phyloP scores from a whole-genome alignment of 352 stramenopile genomes.

The Globisporangium nodosum region DNA sequence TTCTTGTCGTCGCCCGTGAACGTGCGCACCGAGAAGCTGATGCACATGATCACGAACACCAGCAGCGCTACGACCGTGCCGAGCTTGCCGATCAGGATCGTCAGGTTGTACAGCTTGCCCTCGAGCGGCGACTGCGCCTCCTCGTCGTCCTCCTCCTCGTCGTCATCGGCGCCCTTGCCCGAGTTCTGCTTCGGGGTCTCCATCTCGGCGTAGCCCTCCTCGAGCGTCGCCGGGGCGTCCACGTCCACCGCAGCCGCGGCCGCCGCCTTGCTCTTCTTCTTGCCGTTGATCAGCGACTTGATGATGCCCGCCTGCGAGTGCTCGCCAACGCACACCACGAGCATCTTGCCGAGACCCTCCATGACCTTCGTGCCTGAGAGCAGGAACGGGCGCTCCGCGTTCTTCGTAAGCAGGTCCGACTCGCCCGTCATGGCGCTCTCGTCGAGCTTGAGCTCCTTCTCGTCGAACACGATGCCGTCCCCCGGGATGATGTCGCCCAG shows the following conservation, averaged over 20 bases:
- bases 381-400: constrained; percentile 86
- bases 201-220: constrained; percentile 42
- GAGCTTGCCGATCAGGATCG: constrained; percentile 80
- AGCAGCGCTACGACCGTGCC: constrained; percentile 64
- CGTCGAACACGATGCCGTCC: constrained; percentile 86
- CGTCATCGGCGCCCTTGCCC: constrained; percentile 68
- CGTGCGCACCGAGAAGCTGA: constrained; percentile 59
- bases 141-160: constrained; percentile 50
- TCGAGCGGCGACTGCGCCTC: constrained; percentile 72
- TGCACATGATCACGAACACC: constrained; percentile 76
- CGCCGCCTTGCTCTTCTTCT: constrained; percentile 50
- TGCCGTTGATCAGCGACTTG: constrained; percentile 63
- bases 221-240: constrained; percentile 7
- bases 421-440: constrained; percentile 92
- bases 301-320: constrained; percentile 93
- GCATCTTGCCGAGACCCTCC: constrained; percentile 88
- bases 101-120: constrained; percentile 77
- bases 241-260: constrained; percentile 11
- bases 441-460: constrained; percentile 88
- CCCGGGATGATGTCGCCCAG: constrained; percentile 88
- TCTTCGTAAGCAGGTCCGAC: constrained; percentile 85
- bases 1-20: constrained; percentile 35
- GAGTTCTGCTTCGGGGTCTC: constrained; percentile 36
- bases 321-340: constrained; percentile 92
- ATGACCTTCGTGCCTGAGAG: constrained; percentile 93